Conservation (phyloP, 164 flowering plant genomes). For the Aristolochia californica region DNA sequence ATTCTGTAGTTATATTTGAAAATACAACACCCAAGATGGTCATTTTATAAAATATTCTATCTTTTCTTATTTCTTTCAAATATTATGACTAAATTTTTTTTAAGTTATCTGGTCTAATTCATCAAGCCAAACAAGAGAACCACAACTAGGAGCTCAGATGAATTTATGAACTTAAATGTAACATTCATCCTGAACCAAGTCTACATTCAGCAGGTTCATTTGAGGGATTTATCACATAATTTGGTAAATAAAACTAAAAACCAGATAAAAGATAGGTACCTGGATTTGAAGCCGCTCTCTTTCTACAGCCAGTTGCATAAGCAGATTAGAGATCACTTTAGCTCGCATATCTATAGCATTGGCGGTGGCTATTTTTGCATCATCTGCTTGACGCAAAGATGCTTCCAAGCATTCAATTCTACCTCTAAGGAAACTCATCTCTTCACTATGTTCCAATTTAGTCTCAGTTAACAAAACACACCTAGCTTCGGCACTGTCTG, state of each 20-base stretch:
- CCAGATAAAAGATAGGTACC: slow-evolving; percentile 25
- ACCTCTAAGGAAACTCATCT: slow-evolving; percentile 36
- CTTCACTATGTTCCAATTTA: slow-evolving; percentile 41
- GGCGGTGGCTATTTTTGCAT: slow-evolving; percentile 44
- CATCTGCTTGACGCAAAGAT: slow-evolving; percentile 53
- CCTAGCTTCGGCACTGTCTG: slow-evolving; percentile 44
- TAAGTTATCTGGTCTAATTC: too few species aligned
- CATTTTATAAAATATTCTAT: too few species aligned
- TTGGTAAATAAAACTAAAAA: background rate
- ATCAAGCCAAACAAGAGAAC: too few species aligned
- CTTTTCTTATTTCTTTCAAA: too few species aligned
- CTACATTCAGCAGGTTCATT: background rate
- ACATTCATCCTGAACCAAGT: background rate
- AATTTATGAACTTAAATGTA: too few species aligned
- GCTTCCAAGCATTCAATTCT: slow-evolving; percentile 49
- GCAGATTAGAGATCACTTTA: slow-evolving; percentile 55
- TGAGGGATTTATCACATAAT: background rate
- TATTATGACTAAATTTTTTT: too few species aligned
- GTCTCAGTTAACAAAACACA: slow-evolving; percentile 29
- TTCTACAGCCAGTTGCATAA: slow-evolving; percentile 63
- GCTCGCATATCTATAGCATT: slow-evolving; percentile 43
- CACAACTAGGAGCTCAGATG: too few species aligned
- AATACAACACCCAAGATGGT: too few species aligned
- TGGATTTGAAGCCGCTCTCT: slow-evolving; percentile 82
- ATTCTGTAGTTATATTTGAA: too few species aligned